Base-by-base conservation (phyloP, 2,329 filamentous ascomycete genomes). In the Botryotinia narcissicola region DNA sequence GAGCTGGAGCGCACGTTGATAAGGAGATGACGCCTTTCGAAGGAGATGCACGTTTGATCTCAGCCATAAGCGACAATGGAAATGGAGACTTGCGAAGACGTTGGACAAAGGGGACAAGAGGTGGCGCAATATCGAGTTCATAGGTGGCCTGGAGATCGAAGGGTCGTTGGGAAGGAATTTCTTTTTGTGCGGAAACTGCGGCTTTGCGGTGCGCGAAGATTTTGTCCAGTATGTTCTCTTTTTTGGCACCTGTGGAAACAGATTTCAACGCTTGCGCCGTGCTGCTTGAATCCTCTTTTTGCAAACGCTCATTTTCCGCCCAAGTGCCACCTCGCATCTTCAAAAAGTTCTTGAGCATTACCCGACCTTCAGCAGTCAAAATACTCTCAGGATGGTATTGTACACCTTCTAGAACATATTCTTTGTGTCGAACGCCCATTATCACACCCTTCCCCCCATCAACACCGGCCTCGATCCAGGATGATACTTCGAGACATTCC, bases 361-460 rank as follows among this genome's bases (percentile, higher is more conserved):
- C 84, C 51, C 95, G 91, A 5, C 97, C 96, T 74, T 96, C 90
- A 63, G 92, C 94, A 0, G 95, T 98, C 70, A 99, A 85, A 73
- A 99, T 99, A 81, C 95, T 98, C 83, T 99, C 96, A 0, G 96
- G 96, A 78, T 99, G 96, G 79, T 98, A 99, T 81, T 99, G 96
- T 25, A 99, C 96, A 59, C 95, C 96, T 82, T 99, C 96, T n/a
- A 98, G 87, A 2, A 93, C 88, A 79, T 91, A 92, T 80, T 96
- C 89, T 84, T 95, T 97, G 85, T 99, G 96, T 63, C 96, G 91
- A 63, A 99, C 93, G 64, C 96, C 96, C 92, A 98, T 98, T 78
- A 99, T 99, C 74, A 98, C 90, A 44, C 93, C 93, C 76, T 92
- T 94, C 44, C 89, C 90, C 70, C 91, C 91, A 80, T 95, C 93